Evolutionary conservation across 306 rosid species (phyloP), one percentile per base, ranked within the genome.

Genomic region (Dalbergia oliveri): DNA sequence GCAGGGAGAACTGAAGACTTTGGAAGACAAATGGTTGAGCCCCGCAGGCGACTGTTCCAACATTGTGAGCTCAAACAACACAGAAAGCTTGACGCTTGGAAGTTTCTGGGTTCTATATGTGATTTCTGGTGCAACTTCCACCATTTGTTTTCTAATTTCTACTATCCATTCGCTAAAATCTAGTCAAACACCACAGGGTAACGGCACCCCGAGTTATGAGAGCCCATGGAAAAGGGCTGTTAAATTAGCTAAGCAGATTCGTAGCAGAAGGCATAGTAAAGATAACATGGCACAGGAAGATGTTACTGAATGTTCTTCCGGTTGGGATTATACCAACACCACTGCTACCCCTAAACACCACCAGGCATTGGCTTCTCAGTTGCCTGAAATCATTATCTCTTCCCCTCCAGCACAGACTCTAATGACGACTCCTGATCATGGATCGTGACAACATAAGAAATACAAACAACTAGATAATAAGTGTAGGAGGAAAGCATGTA

Each of bases 21-120:
- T 91, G 54, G 82, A 91, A 84, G 81, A 81, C 0, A 2, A 51
- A 63, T 91, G 90, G 84, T 79, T 93, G 58, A 64, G 69, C 26
- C 79, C 74, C 1, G n/a, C 62, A 0, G 31, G 71, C 1, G 68
- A 35, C 21, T 86, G 97, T 76, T 15, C 81, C 19, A 69, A 9
- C 33, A 76, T 21, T 35, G 4, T 49, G 64, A 47, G 61, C 56
- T 72, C 90, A 4, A 18, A 15, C 3, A 19, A 10, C 4, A 41
- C 77, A 4, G 77, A 80, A 57, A 83, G 88, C 50, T 76, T 88
- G 84, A 84, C 66, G 76, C 79, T 89, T 39, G 69, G 53, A 12
- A 89, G 87, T 79, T 89, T 92, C 54, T 83, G 87, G 94, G 82
- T 82, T 60, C 89, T 92, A 59, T 90, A 58, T 66, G 84, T 85